Conservation (phyloP, 257 asterid genomes). For the Solanum verrucosum region DNA sequence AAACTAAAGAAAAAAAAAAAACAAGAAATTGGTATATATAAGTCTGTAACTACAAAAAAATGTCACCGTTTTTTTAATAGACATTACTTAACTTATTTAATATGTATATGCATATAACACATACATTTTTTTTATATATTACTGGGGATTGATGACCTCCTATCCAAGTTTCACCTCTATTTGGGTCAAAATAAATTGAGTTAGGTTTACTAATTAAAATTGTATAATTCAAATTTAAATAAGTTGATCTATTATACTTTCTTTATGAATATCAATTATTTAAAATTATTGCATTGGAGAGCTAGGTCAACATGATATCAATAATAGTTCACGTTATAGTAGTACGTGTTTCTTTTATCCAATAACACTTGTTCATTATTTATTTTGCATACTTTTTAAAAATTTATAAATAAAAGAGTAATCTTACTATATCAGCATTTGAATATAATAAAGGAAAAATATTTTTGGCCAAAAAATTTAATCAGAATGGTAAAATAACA, state of each 20-base stretch:
- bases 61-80: not conserved
- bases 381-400: rapidly evolving
- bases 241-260: not conserved
- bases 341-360: not conserved
- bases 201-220: not conserved
- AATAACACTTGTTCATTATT: too few relatives aligned
- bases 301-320: not conserved
- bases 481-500: too few relatives aligned
- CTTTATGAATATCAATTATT: not conserved
- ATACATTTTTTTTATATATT: too few relatives aligned
- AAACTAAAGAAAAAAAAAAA: too few relatives aligned
- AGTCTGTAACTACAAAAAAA: not conserved
- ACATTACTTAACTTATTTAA: not conserved
- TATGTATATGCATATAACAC: not conserved
- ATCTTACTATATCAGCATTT: too few relatives aligned
- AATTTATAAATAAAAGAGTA: too few relatives aligned
- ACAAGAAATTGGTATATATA: too few relatives aligned
- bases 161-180: not conserved
- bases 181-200: not conserved
- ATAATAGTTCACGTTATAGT: not conserved
- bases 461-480: too few relatives aligned
- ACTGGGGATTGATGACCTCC: not conserved
- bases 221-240: too few relatives aligned
- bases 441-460: too few relatives aligned
- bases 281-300: not conserved